Evolutionary conservation across 2,329 filamentous ascomycete species (phyloP), one percentile per base, ranked within the genome.

Genomic region (Arachnopeziza araneosa): DNA sequence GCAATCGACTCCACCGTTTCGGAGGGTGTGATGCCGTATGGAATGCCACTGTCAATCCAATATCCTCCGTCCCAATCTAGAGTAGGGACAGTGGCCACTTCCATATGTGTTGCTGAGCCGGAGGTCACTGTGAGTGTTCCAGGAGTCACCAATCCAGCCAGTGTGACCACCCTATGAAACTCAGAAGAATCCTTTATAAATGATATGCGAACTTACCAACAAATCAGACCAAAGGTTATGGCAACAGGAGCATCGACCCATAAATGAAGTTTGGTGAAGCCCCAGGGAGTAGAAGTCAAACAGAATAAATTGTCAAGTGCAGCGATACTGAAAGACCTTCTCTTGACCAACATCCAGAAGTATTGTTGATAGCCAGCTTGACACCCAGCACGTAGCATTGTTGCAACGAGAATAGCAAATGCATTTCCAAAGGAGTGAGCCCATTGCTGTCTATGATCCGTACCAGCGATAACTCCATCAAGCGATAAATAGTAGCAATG

Each of bases 401-500:
- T 22, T 1, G 54, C 52, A 14, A 55, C 52, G 7, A 54, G n/a
- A 1, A 60, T 24, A 2, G 59, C 51, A 52, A 60, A 58, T 1
- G 32, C 30, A 19, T 50, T 60, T 1, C 59, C 59, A 32, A 60
- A 50, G 9, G 24, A 49, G 23, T 24, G 23, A 12, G 59, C 48
- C 55, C 59, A 58, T 32, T 57, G 36, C 51, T 60, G 59, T 12
- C 24, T 32, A 6, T 50, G 14, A 26, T 57, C 51, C 22, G 52
- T 23, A 8, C 55, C 51, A 24, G 55, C 55, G 7, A 50, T n/a
- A 21, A n/a, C 44, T 51, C 55, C 55, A 44, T 50, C 5, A 2
- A 60, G 44, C 3, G 55, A 51, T 1, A 23, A 44, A 22, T 60
- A 60, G 36, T 57, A 60, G 19, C 1, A 52, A 30, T 60, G 59